These are phyloP conservation scores for Wallemia mellicola DNA, from an alignment of 1,284 basidiomycete genomes.

Conservation along the genomic window DNA sequence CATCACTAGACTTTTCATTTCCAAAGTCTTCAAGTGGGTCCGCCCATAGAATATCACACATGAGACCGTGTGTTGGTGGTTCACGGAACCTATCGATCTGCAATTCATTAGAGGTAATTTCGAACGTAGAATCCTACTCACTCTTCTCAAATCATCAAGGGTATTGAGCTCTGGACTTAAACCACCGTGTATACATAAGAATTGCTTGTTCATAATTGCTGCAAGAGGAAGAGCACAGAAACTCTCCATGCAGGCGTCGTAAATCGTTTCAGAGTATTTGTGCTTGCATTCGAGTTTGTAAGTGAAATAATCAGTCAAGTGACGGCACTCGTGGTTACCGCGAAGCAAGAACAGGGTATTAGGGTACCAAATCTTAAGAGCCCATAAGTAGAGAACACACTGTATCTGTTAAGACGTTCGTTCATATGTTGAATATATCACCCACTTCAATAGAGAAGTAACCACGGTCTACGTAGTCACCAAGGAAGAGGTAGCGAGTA, in stretches of 20 bases:
- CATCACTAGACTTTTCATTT: slow-evolving; percentile 54
- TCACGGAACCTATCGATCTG: slow-evolving; percentile 82
- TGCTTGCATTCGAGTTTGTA: slow-evolving; percentile 90
- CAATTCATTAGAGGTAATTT: slow-evolving; percentile 3
- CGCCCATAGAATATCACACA: slow-evolving; percentile 88
- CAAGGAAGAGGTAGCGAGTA: slow-evolving; percentile 79
- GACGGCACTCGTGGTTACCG: slow-evolving; percentile 91
- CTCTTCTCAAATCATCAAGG: slow-evolving; percentile 55
- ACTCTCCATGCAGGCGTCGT: slow-evolving; percentile 72
- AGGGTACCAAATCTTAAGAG: slow-evolving; percentile 81
- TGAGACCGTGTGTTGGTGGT: slow-evolving; percentile 70
- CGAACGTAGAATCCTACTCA: slow-evolving; percentile 15
- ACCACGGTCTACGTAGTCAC: slow-evolving; percentile 94
- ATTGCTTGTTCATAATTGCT: slow-evolving; percentile 91
- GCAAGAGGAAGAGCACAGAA: slow-evolving; percentile 77
- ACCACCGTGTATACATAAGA: slow-evolving; percentile 80
- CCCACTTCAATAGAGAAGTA: slow-evolving; percentile 72
- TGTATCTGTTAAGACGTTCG: slow-evolving; percentile 18
- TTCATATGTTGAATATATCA: too few species aligned
- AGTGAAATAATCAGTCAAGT: slow-evolving; percentile 87
- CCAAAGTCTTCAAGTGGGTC: slow-evolving; percentile 86
- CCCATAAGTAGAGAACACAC: slow-evolving; percentile 73
- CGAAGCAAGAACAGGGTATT: slow-evolving; percentile 64
- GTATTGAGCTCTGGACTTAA: slow-evolving; percentile 70
- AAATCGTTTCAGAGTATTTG: slow-evolving; percentile 69